Conservation (phyloP, 2,329 filamentous ascomycete genomes). For the Exophiala xenobiotica region DNA sequence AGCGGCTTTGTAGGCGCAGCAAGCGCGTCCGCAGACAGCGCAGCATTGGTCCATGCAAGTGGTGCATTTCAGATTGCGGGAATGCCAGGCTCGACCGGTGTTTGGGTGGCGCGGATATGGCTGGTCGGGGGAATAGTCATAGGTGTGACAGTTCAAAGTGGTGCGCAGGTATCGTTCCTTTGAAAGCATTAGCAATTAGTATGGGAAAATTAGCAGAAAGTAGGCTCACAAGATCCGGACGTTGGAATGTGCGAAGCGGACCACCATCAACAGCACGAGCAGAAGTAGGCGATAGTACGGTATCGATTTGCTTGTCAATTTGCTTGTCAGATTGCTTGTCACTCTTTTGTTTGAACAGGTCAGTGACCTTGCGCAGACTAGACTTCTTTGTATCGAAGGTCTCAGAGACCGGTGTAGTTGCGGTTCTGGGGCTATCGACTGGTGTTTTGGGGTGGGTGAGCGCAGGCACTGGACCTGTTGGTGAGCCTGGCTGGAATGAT, state of each 20-base stretch:
- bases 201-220: not conserved
- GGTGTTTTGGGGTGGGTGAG: constrained; percentile 8
- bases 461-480: constrained; percentile 5
- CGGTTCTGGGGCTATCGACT: constrained; percentile 10
- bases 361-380: constrained; percentile 27
- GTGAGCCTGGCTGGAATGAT: constrained; percentile 11
- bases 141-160: constrained; percentile 21
- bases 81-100: constrained; percentile 33
- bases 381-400: constrained; percentile 18
- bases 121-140: constrained; percentile 23
- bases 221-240: constrained; percentile 23
- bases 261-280: no score
- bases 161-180: constrained; percentile 27
- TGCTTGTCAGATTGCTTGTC: no score
- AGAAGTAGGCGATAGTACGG: no score
- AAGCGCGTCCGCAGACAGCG: constrained; percentile 33
- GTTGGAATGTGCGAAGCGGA: constrained; percentile 5
- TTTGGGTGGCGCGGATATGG: constrained; percentile 30
- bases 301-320: no score
- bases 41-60: constrained; percentile 33
- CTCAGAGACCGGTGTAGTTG: constrained; percentile 12
- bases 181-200: not conserved
- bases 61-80: constrained; percentile 37
- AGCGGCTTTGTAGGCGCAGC: constrained; percentile 36
- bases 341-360: constrained; percentile 24